Conservation (phyloP, 179 eudicot genomes). For the Spergularia azorica region DNA sequence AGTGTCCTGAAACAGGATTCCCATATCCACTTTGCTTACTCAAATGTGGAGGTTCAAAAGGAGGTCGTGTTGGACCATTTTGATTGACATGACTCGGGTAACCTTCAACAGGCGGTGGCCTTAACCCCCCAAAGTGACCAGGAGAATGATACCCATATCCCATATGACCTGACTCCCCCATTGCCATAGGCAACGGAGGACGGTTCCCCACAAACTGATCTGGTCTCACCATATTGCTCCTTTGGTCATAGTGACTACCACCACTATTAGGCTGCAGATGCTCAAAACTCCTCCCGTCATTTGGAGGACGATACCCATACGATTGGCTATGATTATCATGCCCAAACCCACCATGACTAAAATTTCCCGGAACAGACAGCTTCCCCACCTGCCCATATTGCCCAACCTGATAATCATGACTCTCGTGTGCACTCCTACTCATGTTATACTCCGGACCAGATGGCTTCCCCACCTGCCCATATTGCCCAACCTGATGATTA, state of each 20-base stretch:
- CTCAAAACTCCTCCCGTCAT: constrained; percentile 21
- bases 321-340: constrained; percentile 18
- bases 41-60: constrained; percentile 31
- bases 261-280: constrained; percentile 25
- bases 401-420: no score
- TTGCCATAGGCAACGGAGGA: constrained; percentile 26
- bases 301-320: constrained; percentile 29
- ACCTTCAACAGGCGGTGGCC: constrained; percentile 30
- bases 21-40: constrained; percentile 33
- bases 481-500: no score
- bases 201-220: constrained; percentile 25
- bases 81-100: constrained; percentile 31
- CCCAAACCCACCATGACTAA: constrained; percentile 26
- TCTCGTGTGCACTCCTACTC: constrained; percentile 8
- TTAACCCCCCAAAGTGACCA: constrained; percentile 31
- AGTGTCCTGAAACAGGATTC: constrained; percentile 23
- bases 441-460: constrained; percentile 20
- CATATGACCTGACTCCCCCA: constrained; percentile 36
- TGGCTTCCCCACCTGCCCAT: no score
- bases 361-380: no score
- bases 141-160: constrained; percentile 37
- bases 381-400: no score
- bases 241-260: constrained; percentile 30
- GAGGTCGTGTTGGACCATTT: constrained; percentile 20
- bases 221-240: constrained; percentile 27